phyloP scores from a whole-genome alignment of 2,329 filamentous ascomycete species.

The Onygenales sp. region DNA sequence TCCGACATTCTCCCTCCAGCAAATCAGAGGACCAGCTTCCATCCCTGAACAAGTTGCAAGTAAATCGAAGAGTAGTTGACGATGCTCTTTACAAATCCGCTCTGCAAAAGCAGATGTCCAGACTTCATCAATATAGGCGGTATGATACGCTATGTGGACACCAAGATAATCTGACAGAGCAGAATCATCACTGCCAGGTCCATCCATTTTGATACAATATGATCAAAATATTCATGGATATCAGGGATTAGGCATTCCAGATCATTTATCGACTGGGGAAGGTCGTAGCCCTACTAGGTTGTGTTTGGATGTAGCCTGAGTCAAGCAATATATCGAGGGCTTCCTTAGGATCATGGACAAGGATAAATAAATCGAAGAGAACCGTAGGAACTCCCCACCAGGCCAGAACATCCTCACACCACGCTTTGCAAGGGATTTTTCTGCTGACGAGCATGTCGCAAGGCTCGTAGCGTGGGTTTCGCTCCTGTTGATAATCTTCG shows the following conservation, averaged over 20 bases:
- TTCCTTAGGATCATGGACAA: neutral
- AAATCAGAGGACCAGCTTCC: neutral
- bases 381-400: conserved; percentile 16
- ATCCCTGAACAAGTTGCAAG: conserved; percentile 8
- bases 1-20: neutral
- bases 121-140: neutral
- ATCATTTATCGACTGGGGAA: neutral
- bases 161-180: neutral
- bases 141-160: neutral
- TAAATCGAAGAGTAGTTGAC: neutral
- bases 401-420: conserved; percentile 14
- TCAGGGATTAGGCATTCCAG: neutral
- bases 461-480: conserved; percentile 1
- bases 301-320: neutral
- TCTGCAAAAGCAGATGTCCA: neutral
- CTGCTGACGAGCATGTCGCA: conserved; percentile 8
- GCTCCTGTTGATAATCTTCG: neutral
- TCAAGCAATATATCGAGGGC: neutral
- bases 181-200: neutral
- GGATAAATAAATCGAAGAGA: conserved; percentile 15
- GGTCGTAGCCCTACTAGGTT: neutral
- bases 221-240: neutral
- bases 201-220: neutral
- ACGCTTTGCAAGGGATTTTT: conserved; percentile 8
- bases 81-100: neutral